Conservation (phyloP, 208 protist genomes). For the Trypanosoma vivax region DNA sequence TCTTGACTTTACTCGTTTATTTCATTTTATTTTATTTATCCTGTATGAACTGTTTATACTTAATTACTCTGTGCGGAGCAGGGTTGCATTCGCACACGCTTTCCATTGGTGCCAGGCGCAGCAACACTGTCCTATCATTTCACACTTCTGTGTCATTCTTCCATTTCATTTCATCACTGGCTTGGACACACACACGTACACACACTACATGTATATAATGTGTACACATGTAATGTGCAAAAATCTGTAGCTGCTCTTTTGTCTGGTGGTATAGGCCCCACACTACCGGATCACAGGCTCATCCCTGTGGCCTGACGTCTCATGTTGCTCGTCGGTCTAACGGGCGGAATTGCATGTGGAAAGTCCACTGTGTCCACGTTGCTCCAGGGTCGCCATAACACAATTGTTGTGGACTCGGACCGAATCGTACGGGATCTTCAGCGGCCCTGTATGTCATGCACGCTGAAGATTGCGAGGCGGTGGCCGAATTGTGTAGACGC, state of each 20-base stretch:
- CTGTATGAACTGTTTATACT: neutral
- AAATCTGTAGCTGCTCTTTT: no score
- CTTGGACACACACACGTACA: neutral
- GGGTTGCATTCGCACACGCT: neutral
- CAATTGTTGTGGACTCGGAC: conserved; percentile 80
- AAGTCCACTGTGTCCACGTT: conserved; percentile 80
- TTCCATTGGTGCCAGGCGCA: neutral
- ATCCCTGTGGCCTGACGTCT: neutral
- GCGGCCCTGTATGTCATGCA: conserved; percentile 46
- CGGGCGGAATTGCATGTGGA: conserved; percentile 88
- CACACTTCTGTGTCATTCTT: conserved; percentile 3
- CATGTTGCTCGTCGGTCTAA: conserved; percentile 88
- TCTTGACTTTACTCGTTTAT: conserved; percentile 7
- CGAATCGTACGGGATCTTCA: conserved; percentile 72
- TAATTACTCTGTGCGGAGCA: neutral
- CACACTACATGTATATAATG: neutral
- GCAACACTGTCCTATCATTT: neutral
- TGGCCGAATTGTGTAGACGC: conserved; percentile 69
- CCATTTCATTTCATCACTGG: neutral
- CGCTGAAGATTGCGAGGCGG: conserved; percentile 43
- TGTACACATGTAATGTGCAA: no score
- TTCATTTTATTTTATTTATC: conserved; percentile 5
- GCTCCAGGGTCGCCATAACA: conserved; percentile 39
- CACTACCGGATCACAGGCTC: neutral
- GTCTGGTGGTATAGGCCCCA: neutral